phyloP scores from a whole-genome alignment of 2,329 filamentous ascomycete genomes.

The Penicillium capsulatum region DNA sequence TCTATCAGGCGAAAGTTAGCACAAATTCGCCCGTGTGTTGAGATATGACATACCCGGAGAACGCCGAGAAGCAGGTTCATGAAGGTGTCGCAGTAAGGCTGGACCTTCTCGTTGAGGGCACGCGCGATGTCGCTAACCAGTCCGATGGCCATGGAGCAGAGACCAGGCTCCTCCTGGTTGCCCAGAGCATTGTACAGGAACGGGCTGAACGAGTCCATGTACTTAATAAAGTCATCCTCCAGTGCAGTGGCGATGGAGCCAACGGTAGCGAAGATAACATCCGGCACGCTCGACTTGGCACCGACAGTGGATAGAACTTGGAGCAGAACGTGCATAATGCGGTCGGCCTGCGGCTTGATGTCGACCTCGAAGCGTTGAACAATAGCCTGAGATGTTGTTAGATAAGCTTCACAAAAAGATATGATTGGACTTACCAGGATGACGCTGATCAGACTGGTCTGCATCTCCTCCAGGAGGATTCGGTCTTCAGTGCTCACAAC shows the following conservation, averaged over 20 bases:
- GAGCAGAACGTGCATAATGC: constrained; percentile 86
- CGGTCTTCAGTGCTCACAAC: constrained; percentile 96
- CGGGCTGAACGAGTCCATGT: constrained; percentile 92
- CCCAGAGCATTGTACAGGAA: constrained; percentile 91
- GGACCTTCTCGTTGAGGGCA: constrained; percentile 81
- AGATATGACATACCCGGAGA: constrained; percentile 49
- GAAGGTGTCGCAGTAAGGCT: constrained; percentile 93
- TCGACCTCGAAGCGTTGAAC: constrained; percentile 88
- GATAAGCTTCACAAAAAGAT: neutral
- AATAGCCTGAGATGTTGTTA: constrained; percentile 56
- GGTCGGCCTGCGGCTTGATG: constrained; percentile 82
- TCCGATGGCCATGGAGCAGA: constrained; percentile 96
- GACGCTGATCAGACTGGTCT: constrained; percentile 89
- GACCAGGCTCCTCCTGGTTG: constrained; percentile 89
- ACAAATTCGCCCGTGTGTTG: too few species aligned
- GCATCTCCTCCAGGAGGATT: constrained; percentile 94
- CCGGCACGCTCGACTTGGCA: constrained; percentile 87
- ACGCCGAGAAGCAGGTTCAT: constrained; percentile 98
- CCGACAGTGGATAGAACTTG: constrained; percentile 73
- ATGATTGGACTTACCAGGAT: constrained; percentile 51
- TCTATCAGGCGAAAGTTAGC: constrained; percentile 8
- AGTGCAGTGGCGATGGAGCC: constrained; percentile 87
- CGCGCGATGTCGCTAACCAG: constrained; percentile 94
- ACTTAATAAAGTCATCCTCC: constrained; percentile 90
- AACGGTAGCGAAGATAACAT: constrained; percentile 87